Conservation (phyloP, 345 rosid species). For the Nasturtium officinale region DNA sequence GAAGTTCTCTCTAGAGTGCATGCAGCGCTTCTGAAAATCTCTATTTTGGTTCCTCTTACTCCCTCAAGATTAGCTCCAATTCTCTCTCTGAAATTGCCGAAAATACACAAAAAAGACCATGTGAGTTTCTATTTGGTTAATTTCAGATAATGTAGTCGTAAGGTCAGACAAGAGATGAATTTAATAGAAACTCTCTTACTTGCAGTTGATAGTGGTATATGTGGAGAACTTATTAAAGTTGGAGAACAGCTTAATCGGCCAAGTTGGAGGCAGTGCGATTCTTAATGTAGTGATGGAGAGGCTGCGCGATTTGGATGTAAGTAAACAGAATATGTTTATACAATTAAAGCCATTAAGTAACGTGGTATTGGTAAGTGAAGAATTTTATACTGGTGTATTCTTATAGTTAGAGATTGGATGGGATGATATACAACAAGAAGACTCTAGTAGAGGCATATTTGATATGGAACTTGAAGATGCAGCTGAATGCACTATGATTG, state of each 20-base stretch:
- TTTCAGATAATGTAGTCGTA: background rate
- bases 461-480: conserved; percentile 77
- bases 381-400: conserved; percentile 5
- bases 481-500: conserved; percentile 46
- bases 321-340: conserved; percentile 34
- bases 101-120: conserved; percentile 47
- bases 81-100: conserved; percentile 64
- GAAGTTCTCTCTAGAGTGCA: conserved; percentile 79
- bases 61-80: conserved; percentile 59
- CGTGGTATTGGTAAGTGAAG: background rate
- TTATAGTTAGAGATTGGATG: conserved; percentile 75
- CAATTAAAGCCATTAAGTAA: conserved; percentile 7
- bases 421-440: conserved; percentile 73
- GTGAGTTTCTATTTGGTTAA: conserved; percentile 47
- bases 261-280: conserved; percentile 68
- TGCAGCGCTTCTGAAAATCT: conserved; percentile 59
- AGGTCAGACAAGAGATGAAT: conserved; percentile 8
- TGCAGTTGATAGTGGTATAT: conserved; percentile 51
- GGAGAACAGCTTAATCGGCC: conserved; percentile 72
- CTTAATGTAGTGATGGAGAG: conserved; percentile 72
- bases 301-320: conserved; percentile 87
- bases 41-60: conserved; percentile 72
- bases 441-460: conserved; percentile 74
- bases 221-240: conserved; percentile 81
- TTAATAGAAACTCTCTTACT: conserved; percentile 14